phyloP scores from a whole-genome alignment of 2,329 filamentous ascomycete species.

The Trichophyton benhamiae region DNA sequence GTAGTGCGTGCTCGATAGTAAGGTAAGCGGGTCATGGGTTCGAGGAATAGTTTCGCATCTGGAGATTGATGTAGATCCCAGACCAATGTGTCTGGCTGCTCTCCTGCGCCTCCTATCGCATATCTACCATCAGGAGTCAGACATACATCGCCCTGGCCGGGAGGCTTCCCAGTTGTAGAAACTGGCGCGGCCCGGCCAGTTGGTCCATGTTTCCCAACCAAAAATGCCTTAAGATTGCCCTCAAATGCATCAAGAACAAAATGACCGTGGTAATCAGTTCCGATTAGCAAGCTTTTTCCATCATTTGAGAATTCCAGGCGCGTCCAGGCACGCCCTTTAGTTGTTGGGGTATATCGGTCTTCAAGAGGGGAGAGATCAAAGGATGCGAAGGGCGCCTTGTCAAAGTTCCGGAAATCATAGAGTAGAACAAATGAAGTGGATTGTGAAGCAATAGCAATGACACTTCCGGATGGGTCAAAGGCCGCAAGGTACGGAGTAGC shows the following conservation, averaged over 20 bases:
- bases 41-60: slow-evolving; percentile 42
- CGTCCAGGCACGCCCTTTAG: slow-evolving; percentile 54
- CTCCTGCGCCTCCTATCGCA: slow-evolving; percentile 64
- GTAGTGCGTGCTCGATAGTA: slow-evolving; percentile 42
- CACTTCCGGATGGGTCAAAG: slow-evolving; percentile 82
- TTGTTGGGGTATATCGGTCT: slow-evolving; percentile 41
- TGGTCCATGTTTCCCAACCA: slow-evolving; percentile 39
- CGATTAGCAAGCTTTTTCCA: slow-evolving; percentile 72
- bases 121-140: slow-evolving; percentile 84
- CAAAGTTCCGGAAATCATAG: slow-evolving; percentile 88
- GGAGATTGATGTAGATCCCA: slow-evolving; percentile 64
- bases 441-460: slow-evolving; percentile 81
- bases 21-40: slow-evolving; percentile 29
- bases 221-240: slow-evolving; percentile 63
- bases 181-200: slow-evolving; percentile 39
- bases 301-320: slow-evolving; percentile 94
- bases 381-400: slow-evolving; percentile 75
- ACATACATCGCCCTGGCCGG: slow-evolving; percentile 61
- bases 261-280: slow-evolving; percentile 72
- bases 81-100: slow-evolving; percentile 59
- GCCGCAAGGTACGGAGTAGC: slow-evolving; percentile 70
- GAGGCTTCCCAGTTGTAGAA: slow-evolving; percentile 43
- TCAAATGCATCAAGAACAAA: slow-evolving; percentile 90
- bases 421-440: slow-evolving; percentile 67
- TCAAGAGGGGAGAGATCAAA: slow-evolving; percentile 60